A percentile compares a stretch with the other conserved stretches of the same genome.
phyloP scores from a whole-genome alignment of 225 moss, liverwort and hornwort species.

The Physcomitrellopsis africana region DNA sequence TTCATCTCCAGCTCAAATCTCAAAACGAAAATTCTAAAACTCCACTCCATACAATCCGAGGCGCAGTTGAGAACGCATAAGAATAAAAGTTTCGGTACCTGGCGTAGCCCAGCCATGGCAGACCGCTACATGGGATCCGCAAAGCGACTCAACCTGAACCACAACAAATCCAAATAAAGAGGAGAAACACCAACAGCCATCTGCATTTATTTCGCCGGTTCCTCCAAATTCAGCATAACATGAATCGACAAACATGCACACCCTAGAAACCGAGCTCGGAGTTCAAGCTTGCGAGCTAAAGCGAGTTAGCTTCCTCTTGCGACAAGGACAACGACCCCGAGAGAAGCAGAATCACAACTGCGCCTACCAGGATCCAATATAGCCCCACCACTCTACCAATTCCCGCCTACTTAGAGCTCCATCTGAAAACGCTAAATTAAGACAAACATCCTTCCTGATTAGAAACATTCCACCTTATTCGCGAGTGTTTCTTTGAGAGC shows the following conservation, averaged over 20 bases:
- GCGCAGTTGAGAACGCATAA: slow-evolving; percentile 13
- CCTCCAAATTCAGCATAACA: background rate
- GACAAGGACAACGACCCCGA: slow-evolving; percentile 18
- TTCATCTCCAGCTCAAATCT: background rate
- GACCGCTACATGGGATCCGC: slow-evolving; percentile 17
- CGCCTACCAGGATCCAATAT: no score
- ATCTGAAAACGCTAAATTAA: background rate
- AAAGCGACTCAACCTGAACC: background rate
- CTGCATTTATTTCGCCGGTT: slow-evolving; percentile 14
- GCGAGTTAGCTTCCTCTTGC: background rate
- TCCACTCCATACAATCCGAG: slow-evolving; percentile 4
- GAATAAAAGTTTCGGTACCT: slow-evolving; percentile 31
- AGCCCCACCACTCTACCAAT: no score
- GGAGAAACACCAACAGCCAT: slow-evolving; percentile 19
- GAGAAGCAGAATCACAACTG: no score
- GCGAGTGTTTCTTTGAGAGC: background rate
- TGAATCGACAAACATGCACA: background rate
- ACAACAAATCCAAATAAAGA: slow-evolving; percentile 10
- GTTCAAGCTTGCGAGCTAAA: slow-evolving; percentile 26
- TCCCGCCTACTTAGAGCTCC: no score
- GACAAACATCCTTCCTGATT: background rate
- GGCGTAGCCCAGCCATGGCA: slow-evolving; percentile 37
- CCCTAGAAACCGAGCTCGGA: background rate
- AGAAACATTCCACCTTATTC: background rate
- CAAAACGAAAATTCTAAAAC: no score